phyloP scores from a whole-genome alignment of 768 basidiomycete genomes.

The Phanerodontia chrysosporium region DNA sequence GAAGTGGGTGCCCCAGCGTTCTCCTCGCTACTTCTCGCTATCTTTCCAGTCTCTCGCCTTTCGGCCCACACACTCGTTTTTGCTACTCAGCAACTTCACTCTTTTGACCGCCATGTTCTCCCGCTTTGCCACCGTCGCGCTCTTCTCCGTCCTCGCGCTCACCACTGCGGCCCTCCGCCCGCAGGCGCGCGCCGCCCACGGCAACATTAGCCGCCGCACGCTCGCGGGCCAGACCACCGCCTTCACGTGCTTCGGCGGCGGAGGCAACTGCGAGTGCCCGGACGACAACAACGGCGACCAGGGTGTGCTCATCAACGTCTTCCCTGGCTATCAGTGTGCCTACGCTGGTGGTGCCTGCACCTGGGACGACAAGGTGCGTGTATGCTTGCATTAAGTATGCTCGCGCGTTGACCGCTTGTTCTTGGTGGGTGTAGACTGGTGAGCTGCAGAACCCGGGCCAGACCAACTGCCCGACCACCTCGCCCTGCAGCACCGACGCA shows the following conservation, averaged over 20 bases:
- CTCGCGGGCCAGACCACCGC: constrained; percentile 14
- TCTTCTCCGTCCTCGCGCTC: constrained; percentile 5
- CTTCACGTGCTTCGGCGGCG: constrained; percentile 20
- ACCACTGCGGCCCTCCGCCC: not conserved
- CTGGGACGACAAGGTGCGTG: constrained; percentile 17
- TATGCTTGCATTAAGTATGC: not conserved
- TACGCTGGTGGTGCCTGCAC: constrained; percentile 18
- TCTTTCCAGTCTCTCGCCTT: not conserved
- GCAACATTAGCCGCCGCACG: not conserved
- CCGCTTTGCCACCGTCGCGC: not conserved
- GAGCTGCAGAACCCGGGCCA: constrained; percentile 14
- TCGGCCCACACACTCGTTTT: not conserved
- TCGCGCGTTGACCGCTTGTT: not conserved
- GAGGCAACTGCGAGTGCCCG: constrained; percentile 17
- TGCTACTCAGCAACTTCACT: not conserved
- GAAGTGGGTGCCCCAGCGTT: not conserved
- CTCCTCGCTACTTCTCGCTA: not conserved
- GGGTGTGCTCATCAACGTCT: constrained; percentile 21
- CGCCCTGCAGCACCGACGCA: constrained; percentile 10
- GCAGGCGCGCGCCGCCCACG: not conserved
- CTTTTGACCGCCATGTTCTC: constrained; percentile 1
- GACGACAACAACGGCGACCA: constrained; percentile 15
- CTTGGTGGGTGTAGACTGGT: constrained; percentile 10
- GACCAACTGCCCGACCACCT: constrained; percentile 16
- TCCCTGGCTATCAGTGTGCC: constrained; percentile 19